Evolutionary conservation across 2,329 filamentous ascomycete genomes (phyloP).

Genomic region (Beauveria medogensis): DNA sequence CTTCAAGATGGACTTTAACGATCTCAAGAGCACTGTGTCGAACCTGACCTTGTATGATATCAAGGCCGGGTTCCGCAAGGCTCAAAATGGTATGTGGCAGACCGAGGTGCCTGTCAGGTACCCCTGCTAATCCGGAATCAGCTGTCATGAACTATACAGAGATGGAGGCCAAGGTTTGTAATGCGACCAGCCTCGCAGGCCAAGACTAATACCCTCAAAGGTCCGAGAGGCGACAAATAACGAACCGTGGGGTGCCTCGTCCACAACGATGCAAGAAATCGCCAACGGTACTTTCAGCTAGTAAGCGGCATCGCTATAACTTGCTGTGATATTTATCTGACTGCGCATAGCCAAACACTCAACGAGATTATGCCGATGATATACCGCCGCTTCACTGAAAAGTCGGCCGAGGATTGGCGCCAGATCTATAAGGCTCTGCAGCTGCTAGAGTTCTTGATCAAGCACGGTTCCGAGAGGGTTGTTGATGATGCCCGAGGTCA

Average conservation of each 20-base stretch:
- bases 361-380: conserved; percentile 99
- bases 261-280: conserved; percentile 92
- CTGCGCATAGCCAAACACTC: conserved; percentile 65
- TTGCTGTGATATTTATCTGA: conserved; percentile 13
- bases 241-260: conserved; percentile 88
- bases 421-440: conserved; percentile 99
- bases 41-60: conserved; percentile 91
- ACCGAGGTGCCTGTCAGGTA: conserved; percentile 8
- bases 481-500: conserved; percentile 96
- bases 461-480: conserved; percentile 94
- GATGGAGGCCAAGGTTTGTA: conserved; percentile 64
- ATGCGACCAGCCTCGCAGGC: conserved; percentile 1
- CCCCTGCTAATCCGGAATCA: conserved; percentile 33
- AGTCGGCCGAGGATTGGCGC: conserved; percentile 95
- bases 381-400: conserved; percentile 97
- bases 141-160: conserved; percentile 98
- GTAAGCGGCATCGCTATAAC: conserved; percentile 44
- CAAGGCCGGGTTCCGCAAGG: conserved; percentile 90
- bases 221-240: conserved; percentile 98
- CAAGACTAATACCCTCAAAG: conserved; percentile 32
- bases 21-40: conserved; percentile 76
- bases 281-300: conserved; percentile 97
- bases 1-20: conserved; percentile 72
- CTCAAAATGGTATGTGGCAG: conserved; percentile 77
- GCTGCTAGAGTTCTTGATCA: conserved; percentile 92